These are phyloP conservation scores for Fusarium sp. DNA, from an alignment of 2,329 filamentous ascomycete species.

Conservation along the genomic window DNA sequence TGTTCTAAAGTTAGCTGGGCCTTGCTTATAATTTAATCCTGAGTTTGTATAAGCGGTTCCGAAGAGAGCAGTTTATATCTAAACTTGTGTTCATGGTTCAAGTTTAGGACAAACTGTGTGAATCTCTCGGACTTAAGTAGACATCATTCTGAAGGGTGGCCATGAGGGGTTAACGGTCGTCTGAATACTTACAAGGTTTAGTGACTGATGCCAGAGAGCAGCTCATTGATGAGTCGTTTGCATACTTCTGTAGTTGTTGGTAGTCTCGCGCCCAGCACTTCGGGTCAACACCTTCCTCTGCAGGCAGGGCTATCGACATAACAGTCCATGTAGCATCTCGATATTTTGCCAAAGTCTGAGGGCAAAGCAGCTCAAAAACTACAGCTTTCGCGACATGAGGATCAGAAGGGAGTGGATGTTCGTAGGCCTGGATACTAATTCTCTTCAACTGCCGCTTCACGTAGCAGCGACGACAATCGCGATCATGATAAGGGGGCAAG, in stretches of 20 bases:
- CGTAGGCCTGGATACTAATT: conserved; percentile 50
- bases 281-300: conserved; percentile 26
- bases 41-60: neutral
- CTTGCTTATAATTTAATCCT: neutral
- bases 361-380: conserved; percentile 53
- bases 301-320: conserved; percentile 43
- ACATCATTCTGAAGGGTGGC: neutral
- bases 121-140: neutral
- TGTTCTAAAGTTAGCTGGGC: conserved; percentile 3
- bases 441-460: conserved; percentile 38
- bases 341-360: conserved; percentile 47
- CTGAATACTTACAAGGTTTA: conserved; percentile 41
- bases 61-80: neutral
- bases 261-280: conserved; percentile 39
- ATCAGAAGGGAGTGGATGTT: conserved; percentile 51
- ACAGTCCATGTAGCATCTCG: conserved; percentile 53
- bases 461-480: conserved; percentile 48
- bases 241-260: conserved; percentile 29
- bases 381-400: conserved; percentile 44
- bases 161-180: too few species aligned
- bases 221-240: conserved; percentile 13
- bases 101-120: neutral
- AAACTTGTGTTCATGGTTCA: neutral
- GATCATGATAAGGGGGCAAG: conserved; percentile 31
- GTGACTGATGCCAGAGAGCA: conserved; percentile 43